Conservation (phyloP, 129 eudicot genomes). For the Daucus carota region DH1_v3.0 NC_030387.2:24312001-24312500, state of each 20-base stretch:
- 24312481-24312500: conserved; percentile 68
- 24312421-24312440: conserved; percentile 99
- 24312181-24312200: conserved; percentile 64
- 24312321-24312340: conserved; percentile 91
- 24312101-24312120: conserved; percentile 71
- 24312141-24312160: conserved; percentile 47
- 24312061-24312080: conserved; percentile 48
- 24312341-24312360: conserved; percentile 97
- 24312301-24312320: conserved; percentile 44
- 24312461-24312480: conserved; percentile 76
- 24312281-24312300: conserved; percentile 59
- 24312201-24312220: conserved; percentile 93
- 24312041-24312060: conserved; percentile 35
- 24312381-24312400: conserved; percentile 56
- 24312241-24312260: conserved; percentile 91
- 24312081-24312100: conserved; percentile 54
- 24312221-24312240: conserved; percentile 83
- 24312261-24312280: conserved; percentile 72
- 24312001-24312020: conserved; percentile 45
- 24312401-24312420: conserved; percentile 90
- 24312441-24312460: conserved; percentile 74
- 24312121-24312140: conserved; percentile 73
- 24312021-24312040: conserved; percentile 28
- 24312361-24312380: conserved; percentile 73
- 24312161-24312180: conserved; percentile 27